Conservation (phyloP, 345 rosid genomes). For the Eucalyptus grandis region DNA sequence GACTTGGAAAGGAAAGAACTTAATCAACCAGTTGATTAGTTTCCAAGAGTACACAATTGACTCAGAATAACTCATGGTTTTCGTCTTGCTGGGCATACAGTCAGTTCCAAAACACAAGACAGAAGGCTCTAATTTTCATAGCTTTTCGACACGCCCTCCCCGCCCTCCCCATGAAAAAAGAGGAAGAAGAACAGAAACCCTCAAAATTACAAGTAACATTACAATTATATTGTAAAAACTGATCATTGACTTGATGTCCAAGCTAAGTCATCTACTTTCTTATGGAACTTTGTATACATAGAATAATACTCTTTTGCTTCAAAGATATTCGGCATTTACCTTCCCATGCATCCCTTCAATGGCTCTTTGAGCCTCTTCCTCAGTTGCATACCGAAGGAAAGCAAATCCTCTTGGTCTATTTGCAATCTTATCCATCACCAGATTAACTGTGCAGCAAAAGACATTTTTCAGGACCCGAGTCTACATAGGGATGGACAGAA, state of each 20-base stretch:
- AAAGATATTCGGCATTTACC: conserved; percentile 19
- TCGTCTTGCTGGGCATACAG: not conserved
- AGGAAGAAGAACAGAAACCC: not conserved
- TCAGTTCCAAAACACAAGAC: not conserved
- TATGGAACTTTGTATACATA: too few species aligned
- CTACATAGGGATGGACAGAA: not conserved
- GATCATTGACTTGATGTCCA: not conserved
- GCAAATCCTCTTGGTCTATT: conserved; percentile 80
- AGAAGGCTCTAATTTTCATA: not conserved
- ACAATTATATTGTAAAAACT: not conserved
- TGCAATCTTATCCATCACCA: conserved; percentile 76
- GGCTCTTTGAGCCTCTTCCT: conserved; percentile 64
- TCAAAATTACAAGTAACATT: not conserved
- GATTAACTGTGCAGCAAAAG: conserved; percentile 26
- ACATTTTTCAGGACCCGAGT: not conserved
- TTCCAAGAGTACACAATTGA: not conserved
- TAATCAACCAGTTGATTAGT: not conserved
- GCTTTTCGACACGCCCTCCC: not conserved
- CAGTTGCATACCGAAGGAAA: conserved; percentile 53
- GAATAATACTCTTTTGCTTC: not conserved
- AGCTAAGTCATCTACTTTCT: not conserved
- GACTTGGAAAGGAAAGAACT: not conserved
- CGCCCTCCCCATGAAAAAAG: not conserved
- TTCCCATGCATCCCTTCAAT: conserved; percentile 84
- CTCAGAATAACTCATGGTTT: not conserved